These are phyloP conservation scores for Solanum dulcamara DNA, from an alignment of 257 asterid species.

Conservation along the genomic window DNA sequence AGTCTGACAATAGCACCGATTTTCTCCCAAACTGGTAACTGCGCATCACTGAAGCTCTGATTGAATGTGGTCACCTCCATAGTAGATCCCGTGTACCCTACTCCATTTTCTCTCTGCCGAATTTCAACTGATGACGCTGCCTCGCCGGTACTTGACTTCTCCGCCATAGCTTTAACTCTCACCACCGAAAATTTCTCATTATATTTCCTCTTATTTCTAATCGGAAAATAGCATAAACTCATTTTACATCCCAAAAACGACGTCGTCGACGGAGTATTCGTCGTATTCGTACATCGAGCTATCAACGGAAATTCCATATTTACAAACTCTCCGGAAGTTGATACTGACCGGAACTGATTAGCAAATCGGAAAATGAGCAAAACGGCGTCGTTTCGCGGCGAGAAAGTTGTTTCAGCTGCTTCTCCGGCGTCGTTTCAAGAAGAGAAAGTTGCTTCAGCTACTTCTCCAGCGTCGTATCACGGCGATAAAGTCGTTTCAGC, in stretches of 20 bases:
- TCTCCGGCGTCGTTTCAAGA: neutral
- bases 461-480: neutral
- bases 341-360: neutral
- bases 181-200: neutral
- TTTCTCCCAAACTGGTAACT: constrained; percentile 89
- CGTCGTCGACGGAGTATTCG: constrained; percentile 24
- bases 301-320: constrained; percentile 45
- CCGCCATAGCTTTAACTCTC: constrained; percentile 17
- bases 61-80: constrained; percentile 88
- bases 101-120: constrained; percentile 24
- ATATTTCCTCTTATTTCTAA: constrained; percentile 11
- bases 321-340: neutral
- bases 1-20: constrained; percentile 89
- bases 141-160: constrained; percentile 8
- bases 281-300: constrained; percentile 34
- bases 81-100: constrained; percentile 34
- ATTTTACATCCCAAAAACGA: constrained; percentile 20
- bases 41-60: constrained; percentile 54
- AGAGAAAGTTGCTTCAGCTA: neutral
- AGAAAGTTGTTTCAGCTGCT: neutral
- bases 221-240: constrained; percentile 13
- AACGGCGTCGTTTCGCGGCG: neutral
- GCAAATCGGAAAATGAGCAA: neutral
- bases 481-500: neutral
- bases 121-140: neutral